These are phyloP conservation scores for Volvox reticuliferus DNA, from an alignment of 139 green algal species.

Conservation along the genomic window DNA sequence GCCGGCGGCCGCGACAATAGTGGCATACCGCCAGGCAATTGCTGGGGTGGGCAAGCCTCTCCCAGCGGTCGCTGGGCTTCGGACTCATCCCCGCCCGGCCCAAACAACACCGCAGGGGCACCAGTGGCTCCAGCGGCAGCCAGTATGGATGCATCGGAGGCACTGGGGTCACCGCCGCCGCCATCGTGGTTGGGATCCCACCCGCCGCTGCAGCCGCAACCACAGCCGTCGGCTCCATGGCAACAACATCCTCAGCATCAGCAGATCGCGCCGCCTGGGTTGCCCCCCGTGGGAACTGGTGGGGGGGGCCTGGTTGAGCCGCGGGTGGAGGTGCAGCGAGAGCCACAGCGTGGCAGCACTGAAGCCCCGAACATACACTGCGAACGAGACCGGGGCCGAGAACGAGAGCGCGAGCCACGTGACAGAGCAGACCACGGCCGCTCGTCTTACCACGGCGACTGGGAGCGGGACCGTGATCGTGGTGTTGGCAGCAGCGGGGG, in stretches of 20 bases:
- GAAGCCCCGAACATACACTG: neutral
- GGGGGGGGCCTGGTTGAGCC: neutral
- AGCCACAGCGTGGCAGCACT: neutral
- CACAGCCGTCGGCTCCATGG: neutral
- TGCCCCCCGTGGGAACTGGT: neutral
- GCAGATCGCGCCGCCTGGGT: neutral
- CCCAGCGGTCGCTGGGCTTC: neutral
- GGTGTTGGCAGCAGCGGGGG: neutral
- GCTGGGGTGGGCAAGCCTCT: neutral
- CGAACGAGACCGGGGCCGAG: neutral
- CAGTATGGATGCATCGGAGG: neutral
- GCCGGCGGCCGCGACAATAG: no score
- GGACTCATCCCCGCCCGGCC: neutral
- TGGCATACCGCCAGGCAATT: no score
- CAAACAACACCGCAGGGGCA: neutral
- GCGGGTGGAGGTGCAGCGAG: neutral
- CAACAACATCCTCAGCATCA: neutral
- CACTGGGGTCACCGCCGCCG: neutral
- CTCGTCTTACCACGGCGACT: neutral
- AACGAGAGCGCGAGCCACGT: constrained; percentile 16
- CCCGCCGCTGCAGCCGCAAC: neutral
- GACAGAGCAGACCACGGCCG: neutral
- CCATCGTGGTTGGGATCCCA: neutral
- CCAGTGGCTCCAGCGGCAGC: neutral
- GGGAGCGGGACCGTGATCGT: neutral